These are phyloP conservation scores for Kodamaea kaohsiungensis DNA, from an alignment of 805 yeast species.

Conservation along the genomic window DNA sequence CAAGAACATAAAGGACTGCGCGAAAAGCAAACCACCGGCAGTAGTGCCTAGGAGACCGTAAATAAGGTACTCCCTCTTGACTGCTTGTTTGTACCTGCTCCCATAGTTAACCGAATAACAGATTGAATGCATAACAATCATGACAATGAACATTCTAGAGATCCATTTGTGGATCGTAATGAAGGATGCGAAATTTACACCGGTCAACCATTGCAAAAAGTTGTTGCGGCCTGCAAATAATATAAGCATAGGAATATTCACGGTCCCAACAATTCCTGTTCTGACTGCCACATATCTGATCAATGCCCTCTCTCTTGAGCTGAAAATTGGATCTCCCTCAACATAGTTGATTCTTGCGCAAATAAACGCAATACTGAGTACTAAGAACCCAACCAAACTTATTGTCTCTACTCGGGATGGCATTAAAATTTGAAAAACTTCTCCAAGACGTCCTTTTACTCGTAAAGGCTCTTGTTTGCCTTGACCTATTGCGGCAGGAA, in stretches of 20 bases:
- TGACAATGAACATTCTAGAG: slow-evolving; percentile 18
- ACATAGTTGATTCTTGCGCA: slow-evolving; percentile 23
- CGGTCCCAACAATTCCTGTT: slow-evolving; percentile 50
- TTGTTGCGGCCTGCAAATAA: slow-evolving; percentile 58
- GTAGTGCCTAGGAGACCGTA: slow-evolving; percentile 30
- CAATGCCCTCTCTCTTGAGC: slow-evolving; percentile 10
- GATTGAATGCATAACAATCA: slow-evolving; percentile 21
- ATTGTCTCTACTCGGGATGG: slow-evolving; percentile 14
- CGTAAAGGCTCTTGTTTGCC: slow-evolving; percentile 16
- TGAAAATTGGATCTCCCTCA: slow-evolving; percentile 27
- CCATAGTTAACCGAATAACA: slow-evolving; percentile 14
- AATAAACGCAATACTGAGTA: slow-evolving; percentile 24
- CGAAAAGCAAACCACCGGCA: slow-evolving; percentile 42
- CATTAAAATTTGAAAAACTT: slow-evolving; percentile 16
- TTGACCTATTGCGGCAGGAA: slow-evolving; percentile 24
- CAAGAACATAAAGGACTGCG: slow-evolving; percentile 48
- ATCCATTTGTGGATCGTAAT: slow-evolving; percentile 26
- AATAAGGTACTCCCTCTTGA: slow-evolving; percentile 22
- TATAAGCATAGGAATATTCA: slow-evolving; percentile 57
- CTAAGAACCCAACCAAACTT: slow-evolving; percentile 9
- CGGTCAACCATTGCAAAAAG: slow-evolving; percentile 15
- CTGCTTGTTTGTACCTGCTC: slow-evolving; percentile 14
- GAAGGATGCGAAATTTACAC: slow-evolving; percentile 15
- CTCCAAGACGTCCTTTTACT: slow-evolving; percentile 17
- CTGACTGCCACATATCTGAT: slow-evolving; percentile 47